These are phyloP conservation scores for Cercospora sp. DNA, from an alignment of 2,329 filamentous ascomycete species.

Conservation along the genomic window DNA sequence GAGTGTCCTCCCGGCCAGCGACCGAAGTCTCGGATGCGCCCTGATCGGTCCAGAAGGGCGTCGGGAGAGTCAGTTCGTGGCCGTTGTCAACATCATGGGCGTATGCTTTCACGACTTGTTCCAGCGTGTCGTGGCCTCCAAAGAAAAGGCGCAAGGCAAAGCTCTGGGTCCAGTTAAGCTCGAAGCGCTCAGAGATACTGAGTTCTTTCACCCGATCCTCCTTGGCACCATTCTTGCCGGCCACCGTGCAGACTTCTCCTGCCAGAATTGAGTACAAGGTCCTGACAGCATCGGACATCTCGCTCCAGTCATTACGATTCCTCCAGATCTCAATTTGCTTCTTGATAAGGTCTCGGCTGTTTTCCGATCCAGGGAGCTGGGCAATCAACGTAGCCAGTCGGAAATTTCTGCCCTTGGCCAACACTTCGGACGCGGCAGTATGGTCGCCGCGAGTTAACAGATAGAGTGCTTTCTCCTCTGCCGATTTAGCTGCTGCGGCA, in stretches of 20 bases:
- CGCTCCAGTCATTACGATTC: conserved; percentile 76
- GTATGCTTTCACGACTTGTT: conserved; percentile 71
- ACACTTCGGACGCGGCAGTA: conserved; percentile 75
- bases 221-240: conserved; percentile 71
- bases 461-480: conserved; percentile 81
- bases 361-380: conserved; percentile 72
- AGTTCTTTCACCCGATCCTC: conserved; percentile 83
- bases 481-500: conserved; percentile 59
- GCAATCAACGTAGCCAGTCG: conserved; percentile 82
- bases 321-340: conserved; percentile 84
- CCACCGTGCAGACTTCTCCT: conserved; percentile 80
- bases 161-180: conserved; percentile 87
- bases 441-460: conserved; percentile 77
- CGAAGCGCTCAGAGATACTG: conserved; percentile 77
- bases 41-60: conserved; percentile 58
- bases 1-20: conserved; percentile 66
- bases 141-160: conserved; percentile 94
- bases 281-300: conserved; percentile 80
- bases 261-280: conserved; percentile 86
- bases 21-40: conserved; percentile 6
- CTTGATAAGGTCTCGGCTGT: conserved; percentile 70
- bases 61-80: conserved; percentile 66
- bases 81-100: conserved; percentile 70
- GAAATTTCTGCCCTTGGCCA: conserved; percentile 74
- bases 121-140: conserved; percentile 66